These are phyloP conservation scores for Eimeria sp. DNA, from an alignment of 169 alveolate genomes.

Conservation along the genomic window DNA sequence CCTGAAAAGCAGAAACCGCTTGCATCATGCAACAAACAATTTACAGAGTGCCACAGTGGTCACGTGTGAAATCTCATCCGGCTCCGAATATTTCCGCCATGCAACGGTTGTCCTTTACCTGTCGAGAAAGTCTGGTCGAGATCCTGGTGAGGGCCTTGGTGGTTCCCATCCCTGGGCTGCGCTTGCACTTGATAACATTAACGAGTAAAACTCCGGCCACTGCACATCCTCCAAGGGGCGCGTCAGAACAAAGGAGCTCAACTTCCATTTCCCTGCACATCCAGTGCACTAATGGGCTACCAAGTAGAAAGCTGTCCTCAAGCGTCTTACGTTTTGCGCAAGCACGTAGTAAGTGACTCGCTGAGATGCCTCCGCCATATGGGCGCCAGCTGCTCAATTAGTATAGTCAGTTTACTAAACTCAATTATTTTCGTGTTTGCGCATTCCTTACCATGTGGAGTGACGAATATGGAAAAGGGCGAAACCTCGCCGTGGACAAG, in stretches of 20 bases:
- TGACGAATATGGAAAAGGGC: slow-evolving; percentile 79
- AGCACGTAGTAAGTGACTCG: background rate
- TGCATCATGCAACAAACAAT: background rate
- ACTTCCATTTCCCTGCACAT: slow-evolving; percentile 48
- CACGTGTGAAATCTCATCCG: background rate
- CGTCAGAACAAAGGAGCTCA: slow-evolving; percentile 54
- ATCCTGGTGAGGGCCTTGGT: slow-evolving; percentile 51
- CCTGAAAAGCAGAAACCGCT: background rate
- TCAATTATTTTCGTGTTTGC: background rate
- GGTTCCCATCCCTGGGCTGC: slow-evolving; percentile 70
- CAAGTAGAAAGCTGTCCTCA: background rate
- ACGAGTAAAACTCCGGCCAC: slow-evolving; percentile 50
- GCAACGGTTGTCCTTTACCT: background rate
- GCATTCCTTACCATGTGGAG: slow-evolving; percentile 63
- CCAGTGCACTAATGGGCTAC: background rate
- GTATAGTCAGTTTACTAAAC: background rate
- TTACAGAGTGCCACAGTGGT: background rate
- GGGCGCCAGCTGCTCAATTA: background rate
- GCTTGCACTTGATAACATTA: slow-evolving; percentile 40
- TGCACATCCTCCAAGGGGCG: slow-evolving; percentile 54
- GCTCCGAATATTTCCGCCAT: background rate
- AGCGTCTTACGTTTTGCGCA: background rate
- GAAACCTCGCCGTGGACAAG: slow-evolving; percentile 70
- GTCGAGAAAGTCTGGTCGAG: slow-evolving; percentile 43
- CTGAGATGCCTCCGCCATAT: background rate